Evolutionary conservation across 352 stramenopile species (phyloP).

Genomic region (Globisporangium apiculatum): DNA sequence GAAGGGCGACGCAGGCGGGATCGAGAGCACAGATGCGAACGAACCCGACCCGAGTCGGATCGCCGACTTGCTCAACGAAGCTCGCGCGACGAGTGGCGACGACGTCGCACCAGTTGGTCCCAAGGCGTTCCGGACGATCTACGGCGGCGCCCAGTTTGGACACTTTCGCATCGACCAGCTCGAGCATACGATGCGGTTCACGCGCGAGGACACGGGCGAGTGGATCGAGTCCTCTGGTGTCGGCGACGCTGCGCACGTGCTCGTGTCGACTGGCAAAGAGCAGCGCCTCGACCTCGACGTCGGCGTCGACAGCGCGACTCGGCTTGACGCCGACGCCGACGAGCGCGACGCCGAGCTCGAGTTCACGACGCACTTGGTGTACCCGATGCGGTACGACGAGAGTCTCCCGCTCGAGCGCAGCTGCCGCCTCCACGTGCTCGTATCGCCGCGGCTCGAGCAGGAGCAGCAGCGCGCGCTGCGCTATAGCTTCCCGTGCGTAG

Average conservation of each 20-base stretch:
- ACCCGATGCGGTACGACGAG: constrained; percentile 10
- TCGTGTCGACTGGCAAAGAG: constrained; percentile 27
- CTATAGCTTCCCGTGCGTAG: constrained; percentile 47
- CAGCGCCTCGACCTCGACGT: neutral
- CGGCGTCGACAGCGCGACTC: constrained; percentile 10
- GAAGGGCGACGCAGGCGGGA: constrained; percentile 1
- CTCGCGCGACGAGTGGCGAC: neutral
- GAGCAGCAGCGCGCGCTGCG: constrained; percentile 1
- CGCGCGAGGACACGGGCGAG: constrained; percentile 51
- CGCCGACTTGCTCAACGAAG: constrained; percentile 7
- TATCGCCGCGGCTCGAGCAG: constrained; percentile 5
- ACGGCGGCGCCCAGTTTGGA: constrained; percentile 49
- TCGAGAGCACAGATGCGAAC: neutral
- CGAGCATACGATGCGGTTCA: constrained; percentile 46
- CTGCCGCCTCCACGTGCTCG: constrained; percentile 10
- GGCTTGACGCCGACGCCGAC: neutral
- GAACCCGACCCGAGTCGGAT: neutral
- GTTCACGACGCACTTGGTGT: constrained; percentile 14
- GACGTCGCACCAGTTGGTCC: neutral
- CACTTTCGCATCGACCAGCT: constrained; percentile 63
- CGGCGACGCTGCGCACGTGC: constrained; percentile 35
- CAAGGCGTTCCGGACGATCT: constrained; percentile 27
- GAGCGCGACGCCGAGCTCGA: constrained; percentile 6
- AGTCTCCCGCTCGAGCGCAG: constrained; percentile 10
- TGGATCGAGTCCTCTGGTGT: constrained; percentile 58